phyloP scores from a whole-genome alignment of 2,329 filamentous ascomycete genomes.

The Fusarium sp. region DNA sequence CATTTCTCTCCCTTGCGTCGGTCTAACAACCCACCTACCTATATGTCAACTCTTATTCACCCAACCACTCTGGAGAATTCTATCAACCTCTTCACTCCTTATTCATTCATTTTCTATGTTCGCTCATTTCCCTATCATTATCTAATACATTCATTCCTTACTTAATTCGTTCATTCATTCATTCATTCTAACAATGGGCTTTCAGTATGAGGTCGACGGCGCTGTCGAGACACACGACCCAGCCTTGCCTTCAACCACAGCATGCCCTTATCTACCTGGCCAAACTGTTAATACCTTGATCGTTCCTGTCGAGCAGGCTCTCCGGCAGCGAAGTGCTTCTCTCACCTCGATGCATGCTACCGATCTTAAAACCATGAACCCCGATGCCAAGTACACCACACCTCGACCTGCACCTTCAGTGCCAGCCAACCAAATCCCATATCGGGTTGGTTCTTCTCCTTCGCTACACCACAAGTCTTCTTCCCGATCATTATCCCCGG shows the following conservation, averaged over 20 bases:
- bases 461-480: constrained; percentile 53
- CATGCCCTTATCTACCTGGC: constrained; percentile 87
- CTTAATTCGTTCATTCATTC: constrained; percentile 9
- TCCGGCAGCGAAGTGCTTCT: constrained; percentile 72
- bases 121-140: constrained; percentile 2
- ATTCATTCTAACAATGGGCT: constrained; percentile 42
- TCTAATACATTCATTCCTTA: constrained; percentile 10
- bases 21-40: constrained; percentile 22
- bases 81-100: constrained; percentile 26
- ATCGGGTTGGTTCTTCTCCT: constrained; percentile 49
- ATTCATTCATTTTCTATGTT: constrained; percentile 18
- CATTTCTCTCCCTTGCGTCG: constrained; percentile 39
- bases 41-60: constrained; percentile 22
- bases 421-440: constrained; percentile 31
- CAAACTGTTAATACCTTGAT: constrained; percentile 87
- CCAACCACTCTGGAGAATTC: constrained; percentile 34
- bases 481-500: constrained; percentile 60
- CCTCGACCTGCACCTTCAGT: constrained; percentile 67
- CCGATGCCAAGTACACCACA: constrained; percentile 77
- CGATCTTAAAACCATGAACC: constrained; percentile 80
- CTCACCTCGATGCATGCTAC: constrained; percentile 67
- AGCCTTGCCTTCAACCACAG: constrained; percentile 76
- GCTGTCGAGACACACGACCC: constrained; percentile 81
- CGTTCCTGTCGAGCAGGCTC: constrained; percentile 76
- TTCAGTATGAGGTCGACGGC: constrained; percentile 84